Percentiles rank a stretch among this genome's conserved stretches.
Conservation (phyloP, 2,329 filamentous ascomycete species). For the Fusarium mundagurra region DNA sequence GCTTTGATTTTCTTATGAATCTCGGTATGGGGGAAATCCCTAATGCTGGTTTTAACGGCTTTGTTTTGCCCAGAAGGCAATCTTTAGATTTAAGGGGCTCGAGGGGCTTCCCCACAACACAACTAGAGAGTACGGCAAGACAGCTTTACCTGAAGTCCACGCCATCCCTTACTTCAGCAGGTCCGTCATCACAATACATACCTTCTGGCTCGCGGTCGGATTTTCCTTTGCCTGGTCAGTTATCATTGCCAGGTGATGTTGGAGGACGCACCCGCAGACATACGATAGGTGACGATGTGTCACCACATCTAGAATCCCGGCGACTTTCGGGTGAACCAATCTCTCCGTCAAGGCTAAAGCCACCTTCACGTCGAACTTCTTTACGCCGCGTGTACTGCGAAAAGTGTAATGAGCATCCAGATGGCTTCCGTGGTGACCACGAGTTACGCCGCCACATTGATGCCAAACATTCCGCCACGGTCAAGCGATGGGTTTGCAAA, state of each 20-base stretch:
- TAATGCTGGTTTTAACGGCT: conserved; percentile 47
- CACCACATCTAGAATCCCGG: conserved; percentile 26
- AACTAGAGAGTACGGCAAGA: conserved; percentile 15
- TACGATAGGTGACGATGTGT: conserved; percentile 39
- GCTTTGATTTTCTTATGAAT: conserved; percentile 60
- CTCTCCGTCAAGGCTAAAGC: conserved; percentile 47
- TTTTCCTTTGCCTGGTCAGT: conserved; percentile 21
- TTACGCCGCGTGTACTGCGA: conserved; percentile 80
- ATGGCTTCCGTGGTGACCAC: conserved; percentile 91
- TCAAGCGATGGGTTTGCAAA: conserved; percentile 66
- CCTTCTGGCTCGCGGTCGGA: conserved; percentile 22
- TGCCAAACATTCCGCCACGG: conserved; percentile 64
- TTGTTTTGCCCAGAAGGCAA: conserved; percentile 42
- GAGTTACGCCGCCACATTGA: conserved; percentile 77
- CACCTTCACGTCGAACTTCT: conserved; percentile 63
- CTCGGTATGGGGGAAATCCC: conserved; percentile 58
- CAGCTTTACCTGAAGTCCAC: conserved; percentile 26
- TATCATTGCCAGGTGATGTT: conserved; percentile 17
- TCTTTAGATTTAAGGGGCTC: conserved; percentile 4
- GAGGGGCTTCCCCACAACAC: conserved; percentile 18
- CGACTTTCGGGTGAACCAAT: conserved; percentile 56
- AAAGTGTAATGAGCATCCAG: conserved; percentile 82
- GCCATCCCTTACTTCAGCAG: conserved; percentile 5
- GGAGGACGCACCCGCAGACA: conserved; percentile 36
- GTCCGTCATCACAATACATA: conserved; percentile 28